Percentiles rank a stretch among this genome's conserved stretches.
These are phyloP conservation scores for Bertia moriformis DNA, from an alignment of 2,329 filamentous ascomycete species.

Conservation along the genomic window DNA sequence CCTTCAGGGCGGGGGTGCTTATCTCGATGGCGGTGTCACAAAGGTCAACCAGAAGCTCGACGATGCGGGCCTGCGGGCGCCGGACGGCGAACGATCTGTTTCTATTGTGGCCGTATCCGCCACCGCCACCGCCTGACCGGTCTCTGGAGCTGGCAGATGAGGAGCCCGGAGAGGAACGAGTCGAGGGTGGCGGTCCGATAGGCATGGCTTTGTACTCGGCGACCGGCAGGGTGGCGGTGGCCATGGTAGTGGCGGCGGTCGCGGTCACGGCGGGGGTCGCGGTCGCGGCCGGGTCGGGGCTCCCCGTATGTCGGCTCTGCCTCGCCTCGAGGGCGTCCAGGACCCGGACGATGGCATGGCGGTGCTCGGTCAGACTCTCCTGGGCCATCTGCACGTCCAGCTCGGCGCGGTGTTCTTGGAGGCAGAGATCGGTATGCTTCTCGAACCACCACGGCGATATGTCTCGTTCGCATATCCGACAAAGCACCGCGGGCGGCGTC, in stretches of 20 bases:
- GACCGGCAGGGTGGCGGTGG: constrained; percentile 28
- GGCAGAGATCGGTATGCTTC: constrained; percentile 89
- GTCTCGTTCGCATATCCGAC: constrained; percentile 91
- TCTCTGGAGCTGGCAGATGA: constrained; percentile 60
- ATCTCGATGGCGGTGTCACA: constrained; percentile 94
- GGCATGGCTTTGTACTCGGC: constrained; percentile 79
- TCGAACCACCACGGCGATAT: constrained; percentile 99
- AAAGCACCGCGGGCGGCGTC: constrained; percentile 73
- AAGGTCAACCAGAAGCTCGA: constrained; percentile 84
- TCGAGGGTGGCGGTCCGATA: constrained; percentile 63
- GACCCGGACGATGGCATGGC: constrained; percentile 86
- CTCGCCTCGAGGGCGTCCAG: constrained; percentile 79
- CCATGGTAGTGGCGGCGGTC: no score
- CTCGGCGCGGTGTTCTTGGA: constrained; percentile 90
- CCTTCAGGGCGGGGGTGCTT: constrained; percentile 84
- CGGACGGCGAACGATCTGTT: constrained; percentile 82
- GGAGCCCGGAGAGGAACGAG: constrained; percentile 56
- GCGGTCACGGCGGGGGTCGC: no score
- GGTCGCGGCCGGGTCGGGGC: no score
- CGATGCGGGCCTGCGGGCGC: constrained; percentile 77
- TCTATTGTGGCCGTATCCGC: constrained; percentile 68
- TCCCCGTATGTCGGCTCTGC: constrained; percentile 45
- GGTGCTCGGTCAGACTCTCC: constrained; percentile 80
- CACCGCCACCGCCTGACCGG: constrained; percentile 49
- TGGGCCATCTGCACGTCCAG: constrained; percentile 96